Conservation (phyloP, 768 basidiomycete species). For the Mycena alexandri region DNA sequence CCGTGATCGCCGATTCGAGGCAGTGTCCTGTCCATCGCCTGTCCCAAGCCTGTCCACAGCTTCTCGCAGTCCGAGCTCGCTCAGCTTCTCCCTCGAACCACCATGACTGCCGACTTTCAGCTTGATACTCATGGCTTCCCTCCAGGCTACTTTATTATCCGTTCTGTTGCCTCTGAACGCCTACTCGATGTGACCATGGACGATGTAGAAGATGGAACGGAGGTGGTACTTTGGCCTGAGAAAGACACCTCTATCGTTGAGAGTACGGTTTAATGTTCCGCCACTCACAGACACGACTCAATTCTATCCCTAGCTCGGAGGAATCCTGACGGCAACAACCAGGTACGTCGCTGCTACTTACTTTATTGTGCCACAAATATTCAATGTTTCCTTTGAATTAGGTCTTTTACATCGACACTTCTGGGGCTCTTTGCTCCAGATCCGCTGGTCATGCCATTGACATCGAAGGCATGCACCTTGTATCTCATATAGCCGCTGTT, state of each 20-base stretch:
- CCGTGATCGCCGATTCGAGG: neutral
- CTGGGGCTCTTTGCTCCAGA: conserved; percentile 82
- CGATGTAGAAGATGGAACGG: conserved; percentile 69
- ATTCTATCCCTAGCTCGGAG: conserved; percentile 65
- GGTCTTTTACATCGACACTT: conserved; percentile 88
- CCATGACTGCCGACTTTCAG: conserved; percentile 46
- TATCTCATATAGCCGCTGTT: neutral
- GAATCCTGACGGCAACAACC: conserved; percentile 78
- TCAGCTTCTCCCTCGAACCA: neutral
- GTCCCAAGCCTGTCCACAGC: no score
- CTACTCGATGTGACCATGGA: conserved; percentile 70
- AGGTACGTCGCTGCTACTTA: conserved; percentile 55
- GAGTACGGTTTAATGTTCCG: conserved; percentile 59
- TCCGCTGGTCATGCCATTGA: conserved; percentile 87
- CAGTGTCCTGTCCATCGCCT: no score
- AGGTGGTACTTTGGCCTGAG: conserved; percentile 76
- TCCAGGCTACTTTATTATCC: conserved; percentile 68
- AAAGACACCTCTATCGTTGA: conserved; percentile 85
- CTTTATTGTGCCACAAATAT: neutral
- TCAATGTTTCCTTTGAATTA: conserved; percentile 42
- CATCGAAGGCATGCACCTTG: conserved; percentile 67
- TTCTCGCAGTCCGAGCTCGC: no score
- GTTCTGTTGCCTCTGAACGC: conserved; percentile 65
- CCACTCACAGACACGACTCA: neutral
- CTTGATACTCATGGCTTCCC: conserved; percentile 57